Base-by-base conservation (phyloP, 129 eudicot genomes). In the Mikania micrantha region DNA sequence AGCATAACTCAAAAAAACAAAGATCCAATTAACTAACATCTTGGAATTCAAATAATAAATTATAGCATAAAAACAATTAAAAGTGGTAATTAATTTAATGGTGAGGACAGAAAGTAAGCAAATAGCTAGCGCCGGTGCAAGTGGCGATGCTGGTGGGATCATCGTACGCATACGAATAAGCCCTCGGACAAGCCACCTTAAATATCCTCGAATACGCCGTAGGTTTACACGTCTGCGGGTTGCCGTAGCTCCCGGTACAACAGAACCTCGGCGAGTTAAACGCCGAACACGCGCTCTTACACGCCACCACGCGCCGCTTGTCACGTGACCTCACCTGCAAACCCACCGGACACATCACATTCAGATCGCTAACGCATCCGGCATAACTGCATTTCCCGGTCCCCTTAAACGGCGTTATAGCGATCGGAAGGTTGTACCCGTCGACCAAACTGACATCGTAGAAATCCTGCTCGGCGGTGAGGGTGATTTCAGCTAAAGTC, bases 71-170 rank as follows among this genome's bases (percentile, higher is more conserved):
- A n/a, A n/a, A n/a, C n/a, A n/a, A n/a, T n/a, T n/a, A n/a, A n/a
- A n/a, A n/a, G n/a, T n/a, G n/a, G n/a, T n/a, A n/a, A n/a, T n/a
- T n/a, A n/a, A n/a, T n/a, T n/a, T n/a, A 85, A 78, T 84, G 95
- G 75, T 84, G 91, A 20, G 98, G 95, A 66, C 96, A 92, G 71
- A 88, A 92, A 7, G 95, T 88, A 40, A 92, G 79, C 82, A 92
- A 48, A 65, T 92, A 92, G 72, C 74, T 92, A 3, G 87, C 95
- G 2, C 96, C 91, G 12, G 95, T 92, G 73, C 98, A 92, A 66
- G 98, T 92, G 7, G 98, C 77, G 42, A 92, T 92, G 31, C 98
- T 92, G 13, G 98, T 92, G 7, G 98, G 98, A 75, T 92, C 98
- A 75, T 92, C 98, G 38, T 84, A 92, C 5, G 98, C 98, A 67